Conservation (phyloP, 2,329 filamentous ascomycete species). For the Aureobasidium sp. region DNA sequence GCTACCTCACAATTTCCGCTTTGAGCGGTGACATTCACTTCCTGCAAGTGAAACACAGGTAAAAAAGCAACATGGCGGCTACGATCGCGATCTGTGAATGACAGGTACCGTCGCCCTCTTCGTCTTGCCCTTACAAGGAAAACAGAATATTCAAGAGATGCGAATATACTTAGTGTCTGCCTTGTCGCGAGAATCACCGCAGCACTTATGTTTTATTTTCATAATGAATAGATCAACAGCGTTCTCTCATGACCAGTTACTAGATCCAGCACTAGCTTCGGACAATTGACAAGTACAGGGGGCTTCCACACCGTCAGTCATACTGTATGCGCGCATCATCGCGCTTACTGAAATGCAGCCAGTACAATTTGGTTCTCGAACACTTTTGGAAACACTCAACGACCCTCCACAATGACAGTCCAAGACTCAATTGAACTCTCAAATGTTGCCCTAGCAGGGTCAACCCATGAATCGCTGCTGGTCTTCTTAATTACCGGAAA, state of each 20-base stretch:
- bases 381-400: background rate
- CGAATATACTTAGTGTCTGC: background rate
- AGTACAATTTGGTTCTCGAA: background rate
- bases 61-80: background rate
- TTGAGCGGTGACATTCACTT: background rate
- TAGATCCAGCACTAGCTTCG: slow-evolving; percentile 4
- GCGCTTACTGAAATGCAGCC: background rate
- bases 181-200: background rate
- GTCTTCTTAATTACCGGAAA: slow-evolving; percentile 71
- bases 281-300: background rate
- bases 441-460: background rate
- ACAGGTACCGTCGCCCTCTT: background rate
- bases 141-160: background rate
- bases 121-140: background rate
- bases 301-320: background rate
- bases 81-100: background rate
- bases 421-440: slow-evolving; percentile 1
- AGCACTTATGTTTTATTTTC: background rate
- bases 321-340: background rate
- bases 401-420: background rate
- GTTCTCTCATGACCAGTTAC: background rate
- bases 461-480: slow-evolving; percentile 33
- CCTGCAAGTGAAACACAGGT: background rate
- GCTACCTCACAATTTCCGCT: background rate
- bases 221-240: background rate